Conservation (phyloP, 1,284 basidiomycete genomes). For the Pseudomicrostroma phylloplanum region DNA sequence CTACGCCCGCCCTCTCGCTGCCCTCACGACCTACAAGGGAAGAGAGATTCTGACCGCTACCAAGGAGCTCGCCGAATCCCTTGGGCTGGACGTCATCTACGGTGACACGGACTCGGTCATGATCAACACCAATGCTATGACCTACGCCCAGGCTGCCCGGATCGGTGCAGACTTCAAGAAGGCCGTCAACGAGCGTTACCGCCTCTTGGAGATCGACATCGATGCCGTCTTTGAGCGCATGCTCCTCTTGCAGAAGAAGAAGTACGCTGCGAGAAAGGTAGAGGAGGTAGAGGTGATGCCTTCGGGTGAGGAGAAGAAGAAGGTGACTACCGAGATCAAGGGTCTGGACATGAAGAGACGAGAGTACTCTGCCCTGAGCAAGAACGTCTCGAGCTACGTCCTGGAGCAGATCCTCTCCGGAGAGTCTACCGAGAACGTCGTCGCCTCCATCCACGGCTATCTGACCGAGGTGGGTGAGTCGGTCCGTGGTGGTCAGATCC, state of each 20-base stretch:
- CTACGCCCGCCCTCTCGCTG: constrained; percentile 91
- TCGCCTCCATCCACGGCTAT: constrained; percentile 89
- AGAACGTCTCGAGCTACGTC: constrained; percentile 64
- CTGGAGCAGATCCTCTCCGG: constrained; percentile 87
- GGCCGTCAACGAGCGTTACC: constrained; percentile 90
- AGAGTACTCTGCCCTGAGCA: constrained; percentile 88
- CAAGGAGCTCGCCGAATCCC: constrained; percentile 80
- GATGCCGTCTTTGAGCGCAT: constrained; percentile 91
- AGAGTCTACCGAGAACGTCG: constrained; percentile 78
- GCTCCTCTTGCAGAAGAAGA: constrained; percentile 94
- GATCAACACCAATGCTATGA: constrained; percentile 89
- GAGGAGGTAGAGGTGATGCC: constrained; percentile 48
- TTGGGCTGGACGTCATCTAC: constrained; percentile 90
- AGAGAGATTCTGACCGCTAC: constrained; percentile 94
- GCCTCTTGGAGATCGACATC: constrained; percentile 90
- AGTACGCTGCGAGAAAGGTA: constrained; percentile 88
- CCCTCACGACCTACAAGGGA: constrained; percentile 94
- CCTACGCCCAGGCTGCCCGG: constrained; percentile 78
- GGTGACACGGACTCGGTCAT: constrained; percentile 99
- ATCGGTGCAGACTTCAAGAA: constrained; percentile 91
- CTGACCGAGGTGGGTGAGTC: constrained; percentile 67
- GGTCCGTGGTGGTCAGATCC: constrained; percentile 69
- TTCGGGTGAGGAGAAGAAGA: constrained; percentile 30
- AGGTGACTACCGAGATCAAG: constrained; percentile 66
- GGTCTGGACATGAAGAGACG: constrained; percentile 98